Conservation (phyloP, 2,329 filamentous ascomycete genomes). For the Ophiostoma sp. region DNA sequence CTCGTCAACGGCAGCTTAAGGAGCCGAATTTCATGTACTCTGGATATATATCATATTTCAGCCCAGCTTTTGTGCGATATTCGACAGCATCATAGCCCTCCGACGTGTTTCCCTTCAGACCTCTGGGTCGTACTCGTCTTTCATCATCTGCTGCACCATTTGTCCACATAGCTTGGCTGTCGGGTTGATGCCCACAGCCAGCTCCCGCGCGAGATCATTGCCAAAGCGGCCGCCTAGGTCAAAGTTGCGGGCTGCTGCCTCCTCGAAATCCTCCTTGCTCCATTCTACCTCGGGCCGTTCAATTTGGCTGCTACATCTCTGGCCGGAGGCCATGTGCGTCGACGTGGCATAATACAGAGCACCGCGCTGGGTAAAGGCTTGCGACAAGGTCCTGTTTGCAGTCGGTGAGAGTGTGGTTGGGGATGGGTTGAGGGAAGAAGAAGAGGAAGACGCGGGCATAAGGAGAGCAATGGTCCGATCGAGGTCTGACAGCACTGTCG, state of each 20-base stretch:
- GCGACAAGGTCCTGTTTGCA: slow-evolving; percentile 60
- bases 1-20: background rate
- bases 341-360: slow-evolving; percentile 57
- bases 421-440: slow-evolving; percentile 48
- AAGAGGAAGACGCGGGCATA: slow-evolving; percentile 41
- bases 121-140: slow-evolving; percentile 56
- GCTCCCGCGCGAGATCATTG: slow-evolving; percentile 57
- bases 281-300: slow-evolving; percentile 41
- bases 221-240: slow-evolving; percentile 60
- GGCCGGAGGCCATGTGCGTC: slow-evolving; percentile 34
- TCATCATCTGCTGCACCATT: slow-evolving; percentile 65
- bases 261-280: slow-evolving; percentile 54
- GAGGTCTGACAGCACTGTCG: slow-evolving; percentile 48
- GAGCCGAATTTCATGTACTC: too few relatives aligned
- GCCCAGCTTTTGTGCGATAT: background rate
- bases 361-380: slow-evolving; percentile 66
- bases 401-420: slow-evolving; percentile 55
- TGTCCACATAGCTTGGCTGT: slow-evolving; percentile 64
- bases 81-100: background rate
- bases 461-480: slow-evolving; percentile 54
- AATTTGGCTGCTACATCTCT: background rate
- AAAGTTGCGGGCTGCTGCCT: slow-evolving; percentile 57
- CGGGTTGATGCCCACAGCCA: slow-evolving; percentile 61
- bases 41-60: background rate
- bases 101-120: background rate